These are phyloP conservation scores for Pyrrhoderma noxium DNA, from an alignment of 1,284 basidiomycete genomes.

Conservation along the genomic window DNA sequence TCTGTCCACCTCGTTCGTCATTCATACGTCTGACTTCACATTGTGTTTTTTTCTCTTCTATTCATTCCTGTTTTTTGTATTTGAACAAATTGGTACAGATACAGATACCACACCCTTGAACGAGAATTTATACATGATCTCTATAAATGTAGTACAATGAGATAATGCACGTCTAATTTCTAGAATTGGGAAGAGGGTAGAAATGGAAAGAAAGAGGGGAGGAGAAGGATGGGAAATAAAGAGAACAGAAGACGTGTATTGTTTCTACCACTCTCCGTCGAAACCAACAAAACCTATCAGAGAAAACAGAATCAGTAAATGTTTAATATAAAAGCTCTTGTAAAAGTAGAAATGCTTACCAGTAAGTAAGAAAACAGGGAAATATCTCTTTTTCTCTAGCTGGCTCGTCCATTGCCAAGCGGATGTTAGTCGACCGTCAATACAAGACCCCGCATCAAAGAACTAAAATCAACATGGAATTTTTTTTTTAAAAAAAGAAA, in stretches of 20 bases:
- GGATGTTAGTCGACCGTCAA: conserved; percentile 64
- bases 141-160: no score
- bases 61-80: no score
- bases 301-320: background rate
- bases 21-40: no score
- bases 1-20: no score
- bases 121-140: no score
- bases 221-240: background rate
- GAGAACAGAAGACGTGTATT: background rate
- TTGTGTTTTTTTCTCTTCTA: no score
- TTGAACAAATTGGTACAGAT: no score
- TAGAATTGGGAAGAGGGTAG: no score
- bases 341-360: conserved; percentile 37
- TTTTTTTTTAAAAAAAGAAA: conserved; percentile 32
- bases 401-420: conserved; percentile 83
- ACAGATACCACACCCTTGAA: no score
- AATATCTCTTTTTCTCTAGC: conserved; percentile 77
- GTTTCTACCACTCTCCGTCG: conserved; percentile 68
- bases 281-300: conserved; percentile 68
- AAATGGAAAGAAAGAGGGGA: no score
- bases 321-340: background rate
- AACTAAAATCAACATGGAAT: conserved; percentile 51
- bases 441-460: conserved; percentile 36
- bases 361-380: conserved; percentile 67
- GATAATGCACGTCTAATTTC: no score